Conservation (phyloP, 768 basidiomycete species). For the Hygrocybe coccinea region DNA sequence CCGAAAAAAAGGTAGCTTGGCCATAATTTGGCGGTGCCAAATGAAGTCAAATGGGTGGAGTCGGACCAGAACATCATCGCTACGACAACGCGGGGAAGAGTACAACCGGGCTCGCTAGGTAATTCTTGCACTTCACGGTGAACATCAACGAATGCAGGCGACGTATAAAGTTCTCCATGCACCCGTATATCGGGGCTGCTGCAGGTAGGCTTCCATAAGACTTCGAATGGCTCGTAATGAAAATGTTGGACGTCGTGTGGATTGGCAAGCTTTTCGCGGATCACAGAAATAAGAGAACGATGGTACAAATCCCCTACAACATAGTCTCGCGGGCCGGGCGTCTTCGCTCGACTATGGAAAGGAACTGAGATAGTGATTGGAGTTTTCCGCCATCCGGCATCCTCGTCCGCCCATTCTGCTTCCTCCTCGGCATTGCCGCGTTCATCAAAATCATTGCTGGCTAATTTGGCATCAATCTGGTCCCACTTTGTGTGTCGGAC, state of each 20-base stretch:
- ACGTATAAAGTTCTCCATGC: slow-evolving; percentile 14
- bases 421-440: too few species aligned
- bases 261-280: slow-evolving; percentile 9
- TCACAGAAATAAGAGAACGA: slow-evolving; percentile 11
- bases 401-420: slow-evolving; percentile 8
- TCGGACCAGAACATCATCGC: slow-evolving; percentile 30
- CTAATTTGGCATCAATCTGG: slow-evolving; percentile 1
- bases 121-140: slow-evolving; percentile 16
- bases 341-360: neutral
- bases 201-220: neutral
- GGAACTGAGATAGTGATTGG: slow-evolving; percentile 6
- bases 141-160: slow-evolving; percentile 11
- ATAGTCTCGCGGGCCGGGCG: neutral
- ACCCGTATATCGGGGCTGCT: neutral
- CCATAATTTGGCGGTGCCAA: slow-evolving; percentile 37
- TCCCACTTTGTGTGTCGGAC: slow-evolving; percentile 5
- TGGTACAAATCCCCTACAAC: slow-evolving; percentile 8
- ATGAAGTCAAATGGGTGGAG: slow-evolving; percentile 28
- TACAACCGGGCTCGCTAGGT: slow-evolving; percentile 11
- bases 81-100: slow-evolving; percentile 18
- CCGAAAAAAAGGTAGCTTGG: slow-evolving; percentile 40
- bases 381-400: slow-evolving; percentile 13
- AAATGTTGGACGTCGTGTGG: neutral
- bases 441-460: neutral
- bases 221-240: slow-evolving; percentile 8